Conservation (phyloP, 2,329 filamentous ascomycete genomes). For the Parascedosporium putredinis region DNA sequence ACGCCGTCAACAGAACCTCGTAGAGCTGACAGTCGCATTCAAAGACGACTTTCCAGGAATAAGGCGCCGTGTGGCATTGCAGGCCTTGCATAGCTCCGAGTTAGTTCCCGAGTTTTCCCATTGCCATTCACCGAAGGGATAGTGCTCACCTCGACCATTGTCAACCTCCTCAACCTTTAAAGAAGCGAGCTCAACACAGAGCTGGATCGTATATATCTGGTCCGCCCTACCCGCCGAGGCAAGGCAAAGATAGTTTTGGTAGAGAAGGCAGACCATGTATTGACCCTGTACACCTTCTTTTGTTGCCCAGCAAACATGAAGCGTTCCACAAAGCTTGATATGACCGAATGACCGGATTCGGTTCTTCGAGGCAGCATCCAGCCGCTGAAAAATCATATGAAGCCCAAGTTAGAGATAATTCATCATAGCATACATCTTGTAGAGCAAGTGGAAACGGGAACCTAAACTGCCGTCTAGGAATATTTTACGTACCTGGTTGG, state of each 20-base stretch:
- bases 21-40: slow-evolving; percentile 66
- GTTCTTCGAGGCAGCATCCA: slow-evolving; percentile 44
- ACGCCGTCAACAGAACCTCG: slow-evolving; percentile 80
- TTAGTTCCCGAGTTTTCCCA: slow-evolving; percentile 11
- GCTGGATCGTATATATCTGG: slow-evolving; percentile 61
- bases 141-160: slow-evolving; percentile 56
- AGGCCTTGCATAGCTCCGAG: slow-evolving; percentile 47
- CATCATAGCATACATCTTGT: too few species aligned
- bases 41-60: slow-evolving; percentile 89
- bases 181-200: slow-evolving; percentile 59
- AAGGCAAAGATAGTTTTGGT: slow-evolving; percentile 68
- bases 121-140: neutral
- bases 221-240: slow-evolving; percentile 56
- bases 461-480: neutral
- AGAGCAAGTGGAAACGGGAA: neutral
- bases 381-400: slow-evolving; percentile 24
- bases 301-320: slow-evolving; percentile 76
- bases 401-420: neutral
- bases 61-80: slow-evolving; percentile 75
- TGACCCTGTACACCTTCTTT: slow-evolving; percentile 57
- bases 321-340: slow-evolving; percentile 67
- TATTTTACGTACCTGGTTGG: slow-evolving; percentile 48
- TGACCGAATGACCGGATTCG: slow-evolving; percentile 74
- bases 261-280: slow-evolving; percentile 81
- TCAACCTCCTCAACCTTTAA: slow-evolving; percentile 61